Evolutionary conservation across 2,329 filamentous ascomycete species (phyloP), one percentile per base, ranked within the genome.

Genomic region (Diaporthe nobilis): DNA sequence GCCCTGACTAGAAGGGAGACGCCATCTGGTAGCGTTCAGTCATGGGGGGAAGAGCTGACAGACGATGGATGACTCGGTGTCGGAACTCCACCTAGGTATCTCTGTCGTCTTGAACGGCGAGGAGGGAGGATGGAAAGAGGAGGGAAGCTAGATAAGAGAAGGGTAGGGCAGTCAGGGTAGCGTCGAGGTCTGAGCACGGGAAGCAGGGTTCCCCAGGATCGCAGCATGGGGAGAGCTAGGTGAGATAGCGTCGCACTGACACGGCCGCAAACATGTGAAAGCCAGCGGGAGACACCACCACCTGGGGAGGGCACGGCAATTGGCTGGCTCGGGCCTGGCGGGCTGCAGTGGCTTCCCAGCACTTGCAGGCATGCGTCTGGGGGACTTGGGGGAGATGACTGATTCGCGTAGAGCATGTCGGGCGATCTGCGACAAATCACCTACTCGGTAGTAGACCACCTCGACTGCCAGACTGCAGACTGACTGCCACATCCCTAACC

Each of bases 201-300:
- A 70, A 53, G 65, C 65, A 70, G 65, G 65, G 65, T 70, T 70
- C 65, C 65, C 65, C 65, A 70, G 49, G 49, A 70, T 70, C 22
- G 13, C 5, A 39, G 20, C 10, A 22, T 39, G 17, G 47, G 31
- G 22, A 13, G 44, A 67, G 58, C 58, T 63, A 8, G 37, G 58
- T n/a, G 37, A 31, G 39, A n/a, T 51, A 53, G 65, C 65, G 65
- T 42, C 65, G 65, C 65, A 55, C 49, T 70, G 65, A 70, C 49
- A 55, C n/a, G 65, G n/a, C 34, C n/a, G n/a, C 65, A 70, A 70
- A 70, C 65, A 70, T 70, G 65, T 70, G 65, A 70, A 70, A 55
- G 65, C 65, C 65, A 70, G 31, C 31, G 34, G 47, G 20, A 12
- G 31, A 68, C 65, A 47, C 65, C 65, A 55, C 49, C 49, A 55